phyloP scores from a whole-genome alignment of 768 basidiomycete species.

The Dacryopinax spathularia region DNA sequence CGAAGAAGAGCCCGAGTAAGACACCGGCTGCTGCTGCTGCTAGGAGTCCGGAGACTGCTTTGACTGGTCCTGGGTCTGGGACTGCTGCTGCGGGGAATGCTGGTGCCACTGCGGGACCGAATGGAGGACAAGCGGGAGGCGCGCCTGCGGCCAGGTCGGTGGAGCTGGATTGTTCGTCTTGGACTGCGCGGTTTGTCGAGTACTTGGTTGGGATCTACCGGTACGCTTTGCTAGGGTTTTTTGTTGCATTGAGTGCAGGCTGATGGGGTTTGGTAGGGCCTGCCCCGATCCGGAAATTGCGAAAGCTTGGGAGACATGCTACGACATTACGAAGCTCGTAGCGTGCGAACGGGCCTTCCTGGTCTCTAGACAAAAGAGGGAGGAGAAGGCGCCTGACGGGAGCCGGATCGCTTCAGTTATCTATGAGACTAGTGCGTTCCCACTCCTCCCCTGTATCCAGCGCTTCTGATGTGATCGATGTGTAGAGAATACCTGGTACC shows the following conservation, averaged over 20 bases:
- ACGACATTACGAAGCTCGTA: not conserved
- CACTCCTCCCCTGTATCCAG: not conserved
- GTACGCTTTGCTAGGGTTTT: not conserved
- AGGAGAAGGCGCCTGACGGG: not conserved
- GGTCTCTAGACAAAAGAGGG: not conserved
- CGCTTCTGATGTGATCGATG: not conserved
- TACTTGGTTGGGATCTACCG: not conserved
- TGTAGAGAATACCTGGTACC: not conserved
- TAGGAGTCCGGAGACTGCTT: not conserved
- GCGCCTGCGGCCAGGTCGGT: not conserved
- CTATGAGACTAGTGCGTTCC: not conserved
- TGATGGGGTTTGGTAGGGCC: not conserved
- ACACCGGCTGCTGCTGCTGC: too few species aligned
- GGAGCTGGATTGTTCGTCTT: not conserved
- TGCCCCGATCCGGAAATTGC: not conserved
- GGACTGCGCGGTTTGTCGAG: not conserved
- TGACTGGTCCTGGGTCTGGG: not conserved
- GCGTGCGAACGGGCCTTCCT: not conserved
- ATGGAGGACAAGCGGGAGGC: too few species aligned
- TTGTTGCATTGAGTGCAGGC: not conserved
- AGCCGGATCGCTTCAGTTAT: not conserved
- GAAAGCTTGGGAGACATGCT: not conserved
- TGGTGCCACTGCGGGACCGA: too few species aligned
- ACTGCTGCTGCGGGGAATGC: not conserved
- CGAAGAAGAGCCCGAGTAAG: conserved; percentile 1